Percentiles rank a stretch among this genome's conserved stretches.
Evolutionary conservation across 2,329 filamentous ascomycete species (phyloP).

Genomic region (Chaetomium globosum): DNA sequence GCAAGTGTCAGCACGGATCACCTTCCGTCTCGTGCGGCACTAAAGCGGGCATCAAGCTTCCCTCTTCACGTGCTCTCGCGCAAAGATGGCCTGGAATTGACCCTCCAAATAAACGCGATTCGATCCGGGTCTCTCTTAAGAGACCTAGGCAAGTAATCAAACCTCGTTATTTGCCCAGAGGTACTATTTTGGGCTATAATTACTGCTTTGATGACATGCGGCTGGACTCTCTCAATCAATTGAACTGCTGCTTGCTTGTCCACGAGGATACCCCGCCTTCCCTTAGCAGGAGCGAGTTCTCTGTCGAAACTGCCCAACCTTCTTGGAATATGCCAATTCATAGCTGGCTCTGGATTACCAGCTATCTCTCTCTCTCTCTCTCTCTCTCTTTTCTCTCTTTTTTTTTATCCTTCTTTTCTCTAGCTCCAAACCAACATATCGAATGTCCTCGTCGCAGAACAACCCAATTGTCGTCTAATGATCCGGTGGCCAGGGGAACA

Average conservation of each 20-base stretch:
- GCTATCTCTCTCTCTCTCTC: no score
- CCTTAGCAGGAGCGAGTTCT: background rate
- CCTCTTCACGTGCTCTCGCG: slow-evolving; percentile 24
- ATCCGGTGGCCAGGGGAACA: no score
- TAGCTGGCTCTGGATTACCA: background rate
- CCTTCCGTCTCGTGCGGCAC: slow-evolving; percentile 21
- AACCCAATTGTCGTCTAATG: no score
- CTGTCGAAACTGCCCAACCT: background rate
- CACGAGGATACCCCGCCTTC: background rate
- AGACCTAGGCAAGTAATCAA: background rate
- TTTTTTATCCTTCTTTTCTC: background rate
- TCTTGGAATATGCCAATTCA: background rate
- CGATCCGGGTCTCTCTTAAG: no score
- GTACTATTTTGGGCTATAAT: no score
- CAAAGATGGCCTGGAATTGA: background rate
- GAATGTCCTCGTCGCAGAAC: no score
- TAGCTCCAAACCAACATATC: no score
- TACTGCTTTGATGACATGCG: background rate
- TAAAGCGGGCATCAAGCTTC: background rate
- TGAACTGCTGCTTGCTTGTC: background rate
- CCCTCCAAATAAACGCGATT: no score
- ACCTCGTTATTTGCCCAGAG: no score
- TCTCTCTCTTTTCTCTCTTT: no score
- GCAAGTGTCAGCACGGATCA: slow-evolving; percentile 27
- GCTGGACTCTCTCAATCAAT: background rate